Evolutionary conservation across 805 yeast species (phyloP), one percentile per base, ranked within the genome.

Genomic region (Wickerhamiella dianesei): DNA sequence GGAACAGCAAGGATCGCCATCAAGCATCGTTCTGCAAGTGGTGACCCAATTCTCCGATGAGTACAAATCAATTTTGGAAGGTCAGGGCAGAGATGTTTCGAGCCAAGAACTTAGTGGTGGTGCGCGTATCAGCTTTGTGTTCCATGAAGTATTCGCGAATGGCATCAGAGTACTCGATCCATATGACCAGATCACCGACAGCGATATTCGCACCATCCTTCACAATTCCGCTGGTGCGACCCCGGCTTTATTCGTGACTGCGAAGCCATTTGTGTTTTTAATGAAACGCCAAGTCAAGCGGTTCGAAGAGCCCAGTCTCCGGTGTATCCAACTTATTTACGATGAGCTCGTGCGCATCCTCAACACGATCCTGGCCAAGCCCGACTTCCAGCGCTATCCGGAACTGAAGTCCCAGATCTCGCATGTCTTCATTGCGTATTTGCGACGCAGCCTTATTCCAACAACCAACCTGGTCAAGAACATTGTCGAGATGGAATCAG

Each of bases 201-300:
- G 85, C 25, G 98, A 89, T 64, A 89, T 89, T 59, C 79, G 98
- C 67, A 89, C 97, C 17, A 92, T 92, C 54, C 82, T 89, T 81
- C 89, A 92, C 70, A 89, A 89, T 65, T 83, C 96, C 40, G 82
- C 95, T 6, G 98, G 98, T 59, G 82, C 96, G 32, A 79, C 97
- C 1, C 97, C 98, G 13, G 84, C 96, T 3, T 71, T 89, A 58
- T 89, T 89, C 68, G 97, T 89, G 51, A 97, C 97, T 20, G 89
- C 97, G 8, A 92, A 86, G 58, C 96, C 96, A 0, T 89, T 89
- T 64, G 98, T 92, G 64, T 95, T 88, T 17, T 75, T 88, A 52
- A 96, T 89, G 42, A 87, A 85, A 65, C 95, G 86, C 63, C 96
- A 86, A 67, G 88, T 89, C 55, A 79, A 74, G 58, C 78, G 97